Base-by-base conservation (phyloP, 1,139 yeast species). In the Taphrina pruni region DNA sequence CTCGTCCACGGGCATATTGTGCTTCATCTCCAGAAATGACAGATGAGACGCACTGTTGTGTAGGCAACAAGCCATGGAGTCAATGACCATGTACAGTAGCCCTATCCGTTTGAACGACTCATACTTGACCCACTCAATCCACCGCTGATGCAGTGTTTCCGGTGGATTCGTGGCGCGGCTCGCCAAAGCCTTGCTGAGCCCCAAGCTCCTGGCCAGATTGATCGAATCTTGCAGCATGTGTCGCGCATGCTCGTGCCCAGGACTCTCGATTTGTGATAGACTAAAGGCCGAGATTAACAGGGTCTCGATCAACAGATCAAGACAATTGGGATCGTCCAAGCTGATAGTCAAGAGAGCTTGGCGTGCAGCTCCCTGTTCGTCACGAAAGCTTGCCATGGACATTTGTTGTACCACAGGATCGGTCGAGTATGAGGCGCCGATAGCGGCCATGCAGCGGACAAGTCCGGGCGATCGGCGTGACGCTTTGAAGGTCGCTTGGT, bases 1-100 rank as follows among this genome's bases (percentile, higher is more conserved):
- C 39, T 58, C 62, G 54, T 58, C 62, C 26, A 58, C 62, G 20
- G 62, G 62, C 62, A 58, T 26, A 21, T 58, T 58, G 39, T 58
- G 62, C 41, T 39, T 43, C 54, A 58, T 58, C 43, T 58, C 62
- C 38, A 58, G 26, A 14, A 58, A 36, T 11, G 39, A 26, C n/a
- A 58, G 11, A 2, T 45, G 52, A n/a, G 7, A 1, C 36, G 54
- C 11, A 26, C 38, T 43, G 26, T 45, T 45, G 54, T 36, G 54
- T 17, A 58, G 11, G 14, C 52, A 58, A 35, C 51, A 43, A 14
- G 43, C 7, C n/a, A 58, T n/a, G 32, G 54, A 38, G 36, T 58
- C 62, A 26, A 45, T 17, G 43, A 45, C 62, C 39, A 45, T 26
- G 41, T 21, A 58, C 14, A 45, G 14, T 1, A 58, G 43, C 2